Evolutionary conservation across 2,329 filamentous ascomycete genomes (phyloP).

Genomic region (Arthrobotrys sinensis): DNA sequence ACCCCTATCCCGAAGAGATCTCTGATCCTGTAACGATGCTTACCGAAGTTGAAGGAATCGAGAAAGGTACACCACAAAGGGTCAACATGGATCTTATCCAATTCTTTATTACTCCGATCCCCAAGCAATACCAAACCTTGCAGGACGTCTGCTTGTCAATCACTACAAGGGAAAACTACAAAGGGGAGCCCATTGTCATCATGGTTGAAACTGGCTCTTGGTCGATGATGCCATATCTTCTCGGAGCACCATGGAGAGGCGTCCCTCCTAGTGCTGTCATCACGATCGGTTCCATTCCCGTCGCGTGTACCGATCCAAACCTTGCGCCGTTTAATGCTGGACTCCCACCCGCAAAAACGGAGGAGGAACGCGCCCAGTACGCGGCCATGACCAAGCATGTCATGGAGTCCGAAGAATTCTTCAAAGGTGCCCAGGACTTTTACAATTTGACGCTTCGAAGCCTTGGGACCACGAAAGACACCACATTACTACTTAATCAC

Average conservation of each 20-base stretch:
- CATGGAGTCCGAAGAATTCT: slow-evolving; percentile 27
- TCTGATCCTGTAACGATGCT: slow-evolving; percentile 61
- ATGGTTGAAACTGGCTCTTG: slow-evolving; percentile 69
- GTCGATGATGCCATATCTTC: slow-evolving; percentile 67
- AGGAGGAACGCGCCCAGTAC: slow-evolving; percentile 67
- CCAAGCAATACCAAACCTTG: slow-evolving; percentile 66
- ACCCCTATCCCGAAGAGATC: slow-evolving; percentile 65
- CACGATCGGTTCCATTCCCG: slow-evolving; percentile 68
- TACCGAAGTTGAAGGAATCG: slow-evolving; percentile 61
- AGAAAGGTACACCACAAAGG: slow-evolving; percentile 62
- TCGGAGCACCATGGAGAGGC: slow-evolving; percentile 66
- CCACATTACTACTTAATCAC: slow-evolving; percentile 36
- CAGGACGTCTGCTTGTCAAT: slow-evolving; percentile 66
- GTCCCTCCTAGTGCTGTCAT: slow-evolving; percentile 67
- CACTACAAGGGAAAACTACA: slow-evolving; percentile 44
- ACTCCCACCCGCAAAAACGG: slow-evolving; percentile 67
- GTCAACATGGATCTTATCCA: slow-evolving; percentile 66
- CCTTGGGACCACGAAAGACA: slow-evolving; percentile 65
- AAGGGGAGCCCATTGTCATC: slow-evolving; percentile 66
- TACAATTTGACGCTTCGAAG: slow-evolving; percentile 64
- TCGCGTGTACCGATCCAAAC: slow-evolving; percentile 67
- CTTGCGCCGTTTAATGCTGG: slow-evolving; percentile 68
- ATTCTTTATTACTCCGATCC: slow-evolving; percentile 66
- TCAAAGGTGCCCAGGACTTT: slow-evolving; percentile 63
- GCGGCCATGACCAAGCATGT: slow-evolving; percentile 62